Conservation (phyloP, 2,329 filamentous ascomycete species). For the Aureobasidium sp. region DNA sequence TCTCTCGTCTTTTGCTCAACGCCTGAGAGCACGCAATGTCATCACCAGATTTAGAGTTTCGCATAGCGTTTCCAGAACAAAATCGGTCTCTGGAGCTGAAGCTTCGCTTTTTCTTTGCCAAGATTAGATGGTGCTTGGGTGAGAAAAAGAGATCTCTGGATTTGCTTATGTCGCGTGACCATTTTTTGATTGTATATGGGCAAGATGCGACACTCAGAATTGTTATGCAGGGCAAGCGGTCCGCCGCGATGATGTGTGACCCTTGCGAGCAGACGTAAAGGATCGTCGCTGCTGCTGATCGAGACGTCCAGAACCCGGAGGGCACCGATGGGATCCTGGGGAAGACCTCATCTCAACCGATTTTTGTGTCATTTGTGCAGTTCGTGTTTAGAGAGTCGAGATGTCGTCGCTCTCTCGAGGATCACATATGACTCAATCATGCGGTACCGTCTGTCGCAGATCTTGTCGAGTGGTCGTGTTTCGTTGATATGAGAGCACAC, state of each 20-base stretch:
- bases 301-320: not conserved
- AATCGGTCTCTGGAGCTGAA: not conserved
- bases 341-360: constrained; percentile 5
- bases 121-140: not conserved
- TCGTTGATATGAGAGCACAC: too few relatives aligned
- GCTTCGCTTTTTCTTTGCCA: not conserved
- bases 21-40: constrained; percentile 9
- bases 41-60: constrained; percentile 10
- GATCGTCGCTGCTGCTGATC: not conserved
- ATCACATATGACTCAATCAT: too few relatives aligned
- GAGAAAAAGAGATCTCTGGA: not conserved
- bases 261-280: not conserved
- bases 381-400: not conserved
- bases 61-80: constrained; percentile 1
- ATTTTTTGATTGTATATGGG: not conserved
- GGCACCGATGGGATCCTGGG: not conserved
- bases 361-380: not conserved
- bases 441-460: too few relatives aligned
- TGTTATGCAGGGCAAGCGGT: not conserved
- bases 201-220: not conserved
- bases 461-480: not conserved
- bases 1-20: not conserved
- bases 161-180: not conserved
- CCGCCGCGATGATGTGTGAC: not conserved
- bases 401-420: not conserved